A percentile compares a stretch with the other conserved stretches of the same genome.
Conservation (phyloP, 805 yeast species). For the Candida railenensis region DNA sequence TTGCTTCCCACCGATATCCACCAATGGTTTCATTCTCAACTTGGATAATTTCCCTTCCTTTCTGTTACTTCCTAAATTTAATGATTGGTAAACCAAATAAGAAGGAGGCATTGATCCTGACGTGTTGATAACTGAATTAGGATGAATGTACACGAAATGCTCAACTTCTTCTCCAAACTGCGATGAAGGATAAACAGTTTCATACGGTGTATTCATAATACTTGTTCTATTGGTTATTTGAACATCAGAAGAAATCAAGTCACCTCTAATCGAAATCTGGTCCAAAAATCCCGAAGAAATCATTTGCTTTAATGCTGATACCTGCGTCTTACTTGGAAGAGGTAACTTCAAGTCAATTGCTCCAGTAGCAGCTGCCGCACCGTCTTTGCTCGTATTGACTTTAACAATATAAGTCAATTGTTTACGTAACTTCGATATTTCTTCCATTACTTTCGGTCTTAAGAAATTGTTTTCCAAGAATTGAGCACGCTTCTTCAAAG, state of each 20-base stretch:
- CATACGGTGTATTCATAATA: conserved; percentile 63
- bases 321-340: conserved; percentile 67
- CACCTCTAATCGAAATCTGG: conserved; percentile 84
- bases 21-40: conserved; percentile 71
- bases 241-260: conserved; percentile 62
- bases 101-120: conserved; percentile 75
- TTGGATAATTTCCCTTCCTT: conserved; percentile 38
- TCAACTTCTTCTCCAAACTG: conserved; percentile 41
- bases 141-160: conserved; percentile 74
- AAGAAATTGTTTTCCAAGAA: conserved; percentile 66
- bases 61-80: conserved; percentile 55
- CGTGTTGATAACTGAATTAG: conserved; percentile 61
- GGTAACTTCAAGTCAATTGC: conserved; percentile 48
- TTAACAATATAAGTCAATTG: conserved; percentile 79
- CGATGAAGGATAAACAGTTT: conserved; percentile 50
- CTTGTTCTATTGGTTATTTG: conserved; percentile 56
- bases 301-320: conserved; percentile 85
- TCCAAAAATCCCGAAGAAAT: conserved; percentile 90
- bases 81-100: conserved; percentile 68
- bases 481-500: conserved; percentile 36
- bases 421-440: conserved; percentile 73
- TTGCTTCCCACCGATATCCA: conserved; percentile 72
- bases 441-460: conserved; percentile 81
- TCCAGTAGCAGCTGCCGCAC: conserved; percentile 47
- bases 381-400: conserved; percentile 58